Base-by-base conservation (phyloP, 108 stramenopile species). In the Stephanodiscus minutulus region DNA sequence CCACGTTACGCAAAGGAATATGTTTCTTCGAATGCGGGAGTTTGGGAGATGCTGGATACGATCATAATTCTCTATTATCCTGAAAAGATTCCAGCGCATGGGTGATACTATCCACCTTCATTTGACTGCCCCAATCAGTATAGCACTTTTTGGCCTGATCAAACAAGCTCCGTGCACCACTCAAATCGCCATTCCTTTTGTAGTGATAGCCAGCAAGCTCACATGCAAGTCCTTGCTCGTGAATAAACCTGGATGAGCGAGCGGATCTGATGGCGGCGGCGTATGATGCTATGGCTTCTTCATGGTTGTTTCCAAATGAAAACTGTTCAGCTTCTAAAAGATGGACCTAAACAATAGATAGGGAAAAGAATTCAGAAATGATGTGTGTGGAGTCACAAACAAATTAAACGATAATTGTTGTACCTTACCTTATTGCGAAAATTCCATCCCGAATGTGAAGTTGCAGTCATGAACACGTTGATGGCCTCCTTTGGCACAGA, bases 171-270 rank as follows among this genome's bases (percentile, higher is more conserved):
- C 43, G 10, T 27, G 73, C 65, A 11, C 50, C 66, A 15, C 18
- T 47, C 20, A 27, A 49, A 35, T 74, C 41, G 15, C 66, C 49
- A 17, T 41, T 36, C 28, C 47, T 60, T 39, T 61, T 48, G 57
- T 66, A 66, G 46, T 74, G 73, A 35, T 59, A 41, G 24, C 58
- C 73, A 10, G 73, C 65, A 50, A 66, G 60, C 36, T 74, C 73
- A 52, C 65, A 74, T 53, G 73, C 73, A 47, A 74, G 65, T 50
- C 73, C 73, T 53, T 74, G 64, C 60, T 74, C 73, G 22, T 74
- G 73, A 47, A 67, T 20, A 27, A 67, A 74, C 3, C 35, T 36
- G 27, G 66, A 67, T 10, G 57, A 60, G 17, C 39, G 21, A 52
- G 73, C 65, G 10, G 60, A 49, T 20, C 22, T 21, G 33, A 74